These are phyloP conservation scores for Xerocomus minutiporus DNA, from an alignment of 1,284 basidiomycete genomes.

Conservation along the genomic window DNA sequence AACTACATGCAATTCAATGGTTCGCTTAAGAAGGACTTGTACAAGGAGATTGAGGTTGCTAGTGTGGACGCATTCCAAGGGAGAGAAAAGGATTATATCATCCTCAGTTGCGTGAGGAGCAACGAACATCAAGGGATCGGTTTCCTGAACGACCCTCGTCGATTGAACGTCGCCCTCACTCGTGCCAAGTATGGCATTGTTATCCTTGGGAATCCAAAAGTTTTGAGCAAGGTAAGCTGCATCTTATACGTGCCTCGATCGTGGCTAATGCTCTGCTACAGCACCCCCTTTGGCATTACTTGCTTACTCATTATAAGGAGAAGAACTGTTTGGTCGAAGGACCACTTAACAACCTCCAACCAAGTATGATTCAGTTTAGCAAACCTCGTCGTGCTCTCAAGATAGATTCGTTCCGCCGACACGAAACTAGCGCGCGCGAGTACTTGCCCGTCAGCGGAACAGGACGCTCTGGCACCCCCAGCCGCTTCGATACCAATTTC, in stretches of 20 bases:
- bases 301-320: conserved; percentile 98
- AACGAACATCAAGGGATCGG: conserved; percentile 99
- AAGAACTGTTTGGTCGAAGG: conserved; percentile 93
- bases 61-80: conserved; percentile 99
- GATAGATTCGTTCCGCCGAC: conserved; percentile 87
- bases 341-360: conserved; percentile 91
- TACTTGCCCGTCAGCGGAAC: conserved; percentile 42
- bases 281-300: conserved; percentile 98
- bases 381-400: conserved; percentile 85
- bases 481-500: conserved; percentile 90
- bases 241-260: neutral
- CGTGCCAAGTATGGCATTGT: conserved; percentile 98
- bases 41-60: conserved; percentile 99
- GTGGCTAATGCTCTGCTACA: conserved; percentile 32
- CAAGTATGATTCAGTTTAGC: conserved; percentile 99
- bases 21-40: conserved; percentile 95
- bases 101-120: conserved; percentile 96
- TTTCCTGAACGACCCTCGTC: conserved; percentile 96
- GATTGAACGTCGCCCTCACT: conserved; percentile 95
- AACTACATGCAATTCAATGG: conserved; percentile 99
- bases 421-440: conserved; percentile 81
- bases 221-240: conserved; percentile 86
- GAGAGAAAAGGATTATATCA: conserved; percentile 99
- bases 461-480: conserved; percentile 73
- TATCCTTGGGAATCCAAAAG: conserved; percentile 97